Conservation (phyloP, 257 asterid genomes). For the Handroanthus guayacan region DNA sequence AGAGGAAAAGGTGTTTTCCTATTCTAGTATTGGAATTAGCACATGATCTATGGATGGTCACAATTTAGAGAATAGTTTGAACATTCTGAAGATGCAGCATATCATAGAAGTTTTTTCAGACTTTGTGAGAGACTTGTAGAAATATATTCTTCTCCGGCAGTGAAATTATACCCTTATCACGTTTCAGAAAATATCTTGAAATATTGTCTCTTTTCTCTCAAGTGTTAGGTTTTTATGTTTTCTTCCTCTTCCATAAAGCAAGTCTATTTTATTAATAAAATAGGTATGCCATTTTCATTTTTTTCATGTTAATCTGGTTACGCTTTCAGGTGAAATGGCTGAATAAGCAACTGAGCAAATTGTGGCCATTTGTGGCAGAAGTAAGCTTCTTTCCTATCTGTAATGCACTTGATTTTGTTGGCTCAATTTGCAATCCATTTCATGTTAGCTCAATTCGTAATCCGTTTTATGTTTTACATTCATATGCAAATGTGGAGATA, state of each 20-base stretch:
- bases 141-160: conserved; percentile 17
- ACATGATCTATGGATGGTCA: not conserved
- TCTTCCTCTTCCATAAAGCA: not conserved
- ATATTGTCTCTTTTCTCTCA: not conserved
- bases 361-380: conserved; percentile 98
- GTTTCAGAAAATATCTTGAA: conserved; percentile 8
- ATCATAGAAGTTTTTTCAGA: not conserved
- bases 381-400: conserved; percentile 58
- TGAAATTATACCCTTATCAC: conserved; percentile 12
- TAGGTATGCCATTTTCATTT: conserved; percentile 26
- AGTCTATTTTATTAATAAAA: conserved; percentile 13
- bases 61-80: conserved; percentile 6
- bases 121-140: not conserved
- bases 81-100: conserved; percentile 19
- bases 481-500: not conserved
- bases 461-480: not conserved
- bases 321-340: conserved; percentile 94
- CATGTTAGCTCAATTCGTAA: too few species aligned
- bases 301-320: conserved; percentile 24
- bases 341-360: conserved; percentile 82
- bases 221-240: not conserved
- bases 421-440: too few species aligned
- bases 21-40: conserved; percentile 3
- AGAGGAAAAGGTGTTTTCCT: not conserved
- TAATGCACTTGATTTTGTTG: not conserved